A percentile compares a stretch with the other conserved stretches of the same genome.
Evolutionary conservation across 352 stramenopile genomes (phyloP).

Genomic region (Phytophthora parvispora): DNA sequence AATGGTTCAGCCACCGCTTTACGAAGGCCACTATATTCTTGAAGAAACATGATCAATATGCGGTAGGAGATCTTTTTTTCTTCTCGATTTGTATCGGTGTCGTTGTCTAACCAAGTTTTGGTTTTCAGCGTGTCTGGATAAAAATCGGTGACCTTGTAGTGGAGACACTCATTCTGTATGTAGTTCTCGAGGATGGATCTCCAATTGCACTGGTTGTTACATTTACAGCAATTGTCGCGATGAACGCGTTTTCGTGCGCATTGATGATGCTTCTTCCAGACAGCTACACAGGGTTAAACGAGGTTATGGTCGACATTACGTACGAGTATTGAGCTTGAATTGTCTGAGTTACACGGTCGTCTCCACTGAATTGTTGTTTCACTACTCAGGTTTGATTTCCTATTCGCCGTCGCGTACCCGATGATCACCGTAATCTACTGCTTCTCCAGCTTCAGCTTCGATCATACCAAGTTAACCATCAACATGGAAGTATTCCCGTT

Average conservation of each 20-base stretch:
- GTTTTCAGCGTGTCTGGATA: constrained; percentile 1
- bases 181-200: constrained; percentile 14
- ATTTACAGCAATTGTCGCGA: constrained; percentile 2
- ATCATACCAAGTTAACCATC: constrained; percentile 36
- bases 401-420: constrained; percentile 39
- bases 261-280: constrained; percentile 7
- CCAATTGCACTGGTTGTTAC: constrained; percentile 1
- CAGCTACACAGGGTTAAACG: background rate
- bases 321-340: background rate
- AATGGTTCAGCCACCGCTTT: background rate
- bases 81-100: background rate
- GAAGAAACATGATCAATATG: background rate
- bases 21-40: background rate
- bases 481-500: constrained; percentile 42
- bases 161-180: background rate
- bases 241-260: constrained; percentile 4
- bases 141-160: constrained; percentile 10
- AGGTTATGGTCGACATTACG: constrained; percentile 17
- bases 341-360: too few relatives aligned
- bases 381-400: constrained; percentile 36
- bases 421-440: constrained; percentile 37
- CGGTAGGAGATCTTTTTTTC: background rate
- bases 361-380: background rate
- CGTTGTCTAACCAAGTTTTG: background rate
- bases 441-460: constrained; percentile 32